phyloP scores from a whole-genome alignment of 176 grass and related monocot genomes.

The Elymus sibiricus region DNA sequence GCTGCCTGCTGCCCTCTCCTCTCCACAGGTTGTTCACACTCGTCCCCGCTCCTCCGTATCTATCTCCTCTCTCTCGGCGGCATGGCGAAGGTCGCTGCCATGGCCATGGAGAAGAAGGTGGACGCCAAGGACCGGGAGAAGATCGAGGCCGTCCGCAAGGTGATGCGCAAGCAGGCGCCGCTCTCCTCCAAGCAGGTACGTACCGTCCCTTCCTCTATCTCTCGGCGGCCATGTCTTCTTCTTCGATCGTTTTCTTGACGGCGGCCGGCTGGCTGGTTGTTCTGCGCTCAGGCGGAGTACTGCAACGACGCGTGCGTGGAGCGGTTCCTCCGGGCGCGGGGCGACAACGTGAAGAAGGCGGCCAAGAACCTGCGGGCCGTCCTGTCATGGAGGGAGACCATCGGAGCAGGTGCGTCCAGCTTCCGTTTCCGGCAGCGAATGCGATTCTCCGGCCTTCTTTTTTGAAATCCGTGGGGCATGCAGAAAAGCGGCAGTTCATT shows the following conservation, averaged over 20 bases:
- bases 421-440: not conserved
- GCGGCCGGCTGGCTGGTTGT: not conserved
- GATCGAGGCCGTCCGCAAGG: slow-evolving; percentile 76
- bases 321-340: slow-evolving; percentile 68
- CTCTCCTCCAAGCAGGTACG: slow-evolving; percentile 77
- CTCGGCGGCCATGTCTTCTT: not conserved
- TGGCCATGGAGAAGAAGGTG: slow-evolving; percentile 86
- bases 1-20: not conserved
- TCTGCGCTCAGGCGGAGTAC: slow-evolving; percentile 59
- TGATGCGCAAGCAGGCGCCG: slow-evolving; percentile 78
- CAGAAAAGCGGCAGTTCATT: slow-evolving; percentile 9
- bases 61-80: not conserved
- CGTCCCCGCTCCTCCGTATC: not conserved
- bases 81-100: slow-evolving; percentile 13
- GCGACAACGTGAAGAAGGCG: slow-evolving; percentile 88
- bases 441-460: not conserved
- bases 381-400: slow-evolving; percentile 84
- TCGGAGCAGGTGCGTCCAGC: slow-evolving; percentile 56
- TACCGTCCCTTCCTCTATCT: not conserved
- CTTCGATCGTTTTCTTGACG: not conserved
- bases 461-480: slow-evolving; percentile 22
- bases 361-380: slow-evolving; percentile 80
- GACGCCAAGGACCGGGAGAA: slow-evolving; percentile 64
- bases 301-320: slow-evolving; percentile 89
- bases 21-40: not conserved